phyloP scores from a whole-genome alignment of 257 asterid species.

The Agastache rugosa region DNA sequence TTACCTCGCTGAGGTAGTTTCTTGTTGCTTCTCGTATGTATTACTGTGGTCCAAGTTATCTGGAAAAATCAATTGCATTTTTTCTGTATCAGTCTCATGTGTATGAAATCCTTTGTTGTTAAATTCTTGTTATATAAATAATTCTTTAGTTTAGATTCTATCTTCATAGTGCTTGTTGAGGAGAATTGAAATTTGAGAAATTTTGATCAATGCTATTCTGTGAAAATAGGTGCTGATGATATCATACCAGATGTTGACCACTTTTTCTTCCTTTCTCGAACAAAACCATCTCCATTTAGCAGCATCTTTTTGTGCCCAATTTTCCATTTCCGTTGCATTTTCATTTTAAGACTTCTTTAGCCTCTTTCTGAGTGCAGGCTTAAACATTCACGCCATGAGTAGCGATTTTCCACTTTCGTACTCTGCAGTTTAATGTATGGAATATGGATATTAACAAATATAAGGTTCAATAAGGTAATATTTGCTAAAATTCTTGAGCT shows the following conservation, averaged over 20 bases:
- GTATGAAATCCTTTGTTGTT: background rate
- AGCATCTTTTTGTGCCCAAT: background rate
- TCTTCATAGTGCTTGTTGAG: constrained; percentile 12
- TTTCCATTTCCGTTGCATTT: constrained; percentile 4
- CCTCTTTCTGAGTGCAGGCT: constrained; percentile 1
- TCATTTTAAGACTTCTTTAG: background rate
- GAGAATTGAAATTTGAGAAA: background rate
- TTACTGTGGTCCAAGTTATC: background rate
- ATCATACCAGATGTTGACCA: no score
- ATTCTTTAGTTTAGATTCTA: constrained; percentile 21
- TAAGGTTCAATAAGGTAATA: constrained; percentile 18
- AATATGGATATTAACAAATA: background rate
- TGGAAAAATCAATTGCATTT: background rate
- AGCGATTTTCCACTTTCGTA: constrained; percentile 1
- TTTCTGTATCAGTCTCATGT: background rate
- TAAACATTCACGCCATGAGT: background rate
- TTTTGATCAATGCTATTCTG: background rate
- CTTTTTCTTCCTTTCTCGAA: no score
- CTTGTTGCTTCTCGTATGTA: constrained; percentile 26
- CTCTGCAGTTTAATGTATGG: constrained; percentile 1
- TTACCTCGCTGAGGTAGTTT: constrained; percentile 58
- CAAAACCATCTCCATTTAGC: background rate
- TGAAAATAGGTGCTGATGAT: background rate
- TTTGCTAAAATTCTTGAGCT: background rate
- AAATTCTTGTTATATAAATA: background rate